Evolutionary conservation across 345 rosid genomes (phyloP).

Genomic region (Eucalyptus albens): DNA sequence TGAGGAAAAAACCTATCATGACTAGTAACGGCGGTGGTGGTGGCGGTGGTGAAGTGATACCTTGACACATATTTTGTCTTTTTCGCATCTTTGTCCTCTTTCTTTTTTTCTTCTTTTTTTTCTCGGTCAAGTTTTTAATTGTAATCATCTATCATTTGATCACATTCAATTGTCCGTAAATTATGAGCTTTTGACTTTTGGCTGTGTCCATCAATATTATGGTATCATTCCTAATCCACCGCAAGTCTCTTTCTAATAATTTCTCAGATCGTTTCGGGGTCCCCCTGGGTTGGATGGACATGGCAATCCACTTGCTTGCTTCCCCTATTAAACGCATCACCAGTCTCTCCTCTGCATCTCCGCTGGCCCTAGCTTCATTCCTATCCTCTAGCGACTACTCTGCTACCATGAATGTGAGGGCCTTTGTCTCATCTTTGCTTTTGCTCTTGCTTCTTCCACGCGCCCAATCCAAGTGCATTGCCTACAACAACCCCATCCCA

Average conservation of each 20-base stretch:
- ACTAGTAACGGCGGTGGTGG: not conserved
- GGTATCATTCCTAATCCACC: not conserved
- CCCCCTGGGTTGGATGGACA: not conserved
- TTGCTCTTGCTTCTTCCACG: not conserved
- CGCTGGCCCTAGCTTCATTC: not conserved
- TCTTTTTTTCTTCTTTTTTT: too few species aligned
- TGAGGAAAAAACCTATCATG: not conserved
- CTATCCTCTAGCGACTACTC: not conserved
- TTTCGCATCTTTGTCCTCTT: not conserved
- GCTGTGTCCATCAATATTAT: not conserved
- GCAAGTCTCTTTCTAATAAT: not conserved
- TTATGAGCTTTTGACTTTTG: not conserved
- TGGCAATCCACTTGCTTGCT: not conserved
- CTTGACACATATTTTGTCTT: not conserved
- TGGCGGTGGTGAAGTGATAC: too few species aligned
- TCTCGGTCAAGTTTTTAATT: not conserved
- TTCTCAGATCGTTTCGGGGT: not conserved
- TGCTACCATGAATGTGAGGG: not conserved
- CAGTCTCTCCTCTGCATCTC: not conserved
- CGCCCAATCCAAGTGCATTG: slow-evolving; percentile 45
- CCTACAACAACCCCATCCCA: slow-evolving; percentile 55
- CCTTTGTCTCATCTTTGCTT: not conserved
- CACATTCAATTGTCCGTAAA: not conserved
- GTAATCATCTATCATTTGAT: not conserved
- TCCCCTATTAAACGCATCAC: not conserved